Evolutionary conservation across 495 filamentous ascomycete genomes (phyloP).

Genomic region (Penicillium ochrochloron): DNA sequence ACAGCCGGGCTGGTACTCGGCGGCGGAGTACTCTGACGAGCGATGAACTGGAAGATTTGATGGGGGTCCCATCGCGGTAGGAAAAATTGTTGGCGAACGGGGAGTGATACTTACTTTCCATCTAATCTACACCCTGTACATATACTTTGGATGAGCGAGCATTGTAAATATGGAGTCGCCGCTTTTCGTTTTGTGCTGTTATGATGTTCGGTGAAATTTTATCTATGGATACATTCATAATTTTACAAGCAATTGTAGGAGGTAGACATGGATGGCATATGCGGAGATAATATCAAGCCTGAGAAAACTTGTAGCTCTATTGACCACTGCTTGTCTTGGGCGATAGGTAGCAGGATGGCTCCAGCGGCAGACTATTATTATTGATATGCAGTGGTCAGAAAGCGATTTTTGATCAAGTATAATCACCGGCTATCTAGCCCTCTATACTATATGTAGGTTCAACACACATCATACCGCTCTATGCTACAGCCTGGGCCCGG

Average conservation of each 20-base stretch:
- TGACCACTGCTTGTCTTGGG: too few species aligned
- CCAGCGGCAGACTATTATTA: too few species aligned
- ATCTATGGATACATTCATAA: background rate
- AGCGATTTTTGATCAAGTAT: too few species aligned
- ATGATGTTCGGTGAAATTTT: slow-evolving; percentile 1
- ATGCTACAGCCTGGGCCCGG: too few species aligned
- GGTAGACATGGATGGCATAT: too few species aligned
- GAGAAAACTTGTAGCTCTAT: too few species aligned
- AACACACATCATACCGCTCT: too few species aligned
- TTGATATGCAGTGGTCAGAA: too few species aligned
- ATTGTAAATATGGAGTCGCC: slow-evolving; percentile 30
- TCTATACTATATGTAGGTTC: too few species aligned
- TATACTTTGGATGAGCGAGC: slow-evolving; percentile 21
- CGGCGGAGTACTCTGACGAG: slow-evolving; percentile 72
- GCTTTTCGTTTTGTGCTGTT: background rate
- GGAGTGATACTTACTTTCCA: background rate
- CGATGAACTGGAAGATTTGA: slow-evolving; percentile 71
- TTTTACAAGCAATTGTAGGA: background rate
- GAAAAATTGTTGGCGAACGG: background rate
- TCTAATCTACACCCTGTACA: slow-evolving; percentile 20
- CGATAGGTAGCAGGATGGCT: too few species aligned
- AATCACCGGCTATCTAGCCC: too few species aligned
- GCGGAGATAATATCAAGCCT: too few species aligned
- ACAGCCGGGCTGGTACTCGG: slow-evolving; percentile 53
- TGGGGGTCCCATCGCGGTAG: slow-evolving; percentile 44